These are phyloP conservation scores for Cladosporium oxysporum DNA, from an alignment of 2,329 filamentous ascomycete species.

Conservation along the genomic window DNA sequence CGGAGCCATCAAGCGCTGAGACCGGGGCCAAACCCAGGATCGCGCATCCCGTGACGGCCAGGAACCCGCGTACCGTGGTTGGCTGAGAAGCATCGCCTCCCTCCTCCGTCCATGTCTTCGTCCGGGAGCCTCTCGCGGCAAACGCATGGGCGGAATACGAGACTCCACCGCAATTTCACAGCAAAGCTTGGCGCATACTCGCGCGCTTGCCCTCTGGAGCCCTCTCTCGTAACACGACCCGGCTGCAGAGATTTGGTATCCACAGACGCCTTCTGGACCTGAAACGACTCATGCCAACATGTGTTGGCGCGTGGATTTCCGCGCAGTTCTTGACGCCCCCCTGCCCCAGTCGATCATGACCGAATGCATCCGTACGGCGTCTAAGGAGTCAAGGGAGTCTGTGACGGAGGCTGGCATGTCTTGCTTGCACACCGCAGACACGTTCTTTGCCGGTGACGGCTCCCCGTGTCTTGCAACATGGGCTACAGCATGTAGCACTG, in stretches of 20 bases:
- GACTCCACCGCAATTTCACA: slow-evolving; percentile 19
- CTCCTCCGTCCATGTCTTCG: neutral
- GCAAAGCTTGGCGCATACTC: slow-evolving; percentile 14
- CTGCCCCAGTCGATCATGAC: slow-evolving; percentile 11
- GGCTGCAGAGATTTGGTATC: slow-evolving; percentile 5
- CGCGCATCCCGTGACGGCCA: neutral
- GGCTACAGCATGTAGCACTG: neutral
- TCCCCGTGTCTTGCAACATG: neutral
- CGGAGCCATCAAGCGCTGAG: slow-evolving; percentile 5
- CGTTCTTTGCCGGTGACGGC: neutral
- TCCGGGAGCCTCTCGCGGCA: neutral
- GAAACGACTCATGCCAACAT: neutral
- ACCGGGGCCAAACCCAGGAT: slow-evolving; percentile 10
- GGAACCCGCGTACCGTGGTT: slow-evolving; percentile 9
- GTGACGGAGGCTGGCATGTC: neutral
- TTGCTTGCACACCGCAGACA: neutral
- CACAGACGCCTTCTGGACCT: slow-evolving; percentile 15
- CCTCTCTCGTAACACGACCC: slow-evolving; percentile 14
- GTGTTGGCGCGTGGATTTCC: neutral
- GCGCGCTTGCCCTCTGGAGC: neutral
- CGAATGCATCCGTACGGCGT: neutral
- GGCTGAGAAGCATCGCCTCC: slow-evolving; percentile 1
- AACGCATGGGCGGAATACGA: neutral
- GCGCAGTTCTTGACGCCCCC: neutral
- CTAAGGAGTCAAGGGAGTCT: neutral